Evolutionary conservation across 2,329 filamentous ascomycete genomes (phyloP).

Genomic region (Escovopsis weberi): DNA sequence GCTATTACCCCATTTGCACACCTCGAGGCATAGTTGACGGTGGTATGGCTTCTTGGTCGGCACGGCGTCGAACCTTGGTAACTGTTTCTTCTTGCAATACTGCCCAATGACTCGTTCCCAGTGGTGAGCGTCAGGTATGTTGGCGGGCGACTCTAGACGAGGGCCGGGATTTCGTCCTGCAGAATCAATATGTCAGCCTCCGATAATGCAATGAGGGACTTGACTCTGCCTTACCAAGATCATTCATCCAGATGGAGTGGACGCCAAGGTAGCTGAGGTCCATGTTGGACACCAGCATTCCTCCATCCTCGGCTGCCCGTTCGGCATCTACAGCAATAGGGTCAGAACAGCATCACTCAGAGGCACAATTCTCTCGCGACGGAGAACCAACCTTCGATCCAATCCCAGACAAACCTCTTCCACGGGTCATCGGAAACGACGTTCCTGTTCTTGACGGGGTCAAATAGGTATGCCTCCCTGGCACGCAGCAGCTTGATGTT

Average conservation of each 20-base stretch:
- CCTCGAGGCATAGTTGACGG: slow-evolving; percentile 58
- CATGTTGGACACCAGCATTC: slow-evolving; percentile 54
- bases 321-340: slow-evolving; percentile 36
- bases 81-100: slow-evolving; percentile 46
- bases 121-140: slow-evolving; percentile 31
- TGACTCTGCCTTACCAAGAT: slow-evolving; percentile 37
- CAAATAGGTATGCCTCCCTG: slow-evolving; percentile 47
- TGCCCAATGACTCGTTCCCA: slow-evolving; percentile 50
- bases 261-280: slow-evolving; percentile 68
- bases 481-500: slow-evolving; percentile 45
- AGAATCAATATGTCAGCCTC: slow-evolving; percentile 4
- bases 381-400: slow-evolving; percentile 44
- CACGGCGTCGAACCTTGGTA: slow-evolving; percentile 49
- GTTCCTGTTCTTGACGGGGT: slow-evolving; percentile 48
- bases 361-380: too few species aligned
- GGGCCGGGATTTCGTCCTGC: slow-evolving; percentile 33
- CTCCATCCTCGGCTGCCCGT: slow-evolving; percentile 46
- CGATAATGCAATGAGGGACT: neutral
- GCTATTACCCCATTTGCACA: slow-evolving; percentile 57
- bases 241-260: slow-evolving; percentile 55
- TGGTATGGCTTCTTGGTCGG: slow-evolving; percentile 53
- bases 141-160: slow-evolving; percentile 31
- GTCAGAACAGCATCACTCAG: slow-evolving; percentile 7
- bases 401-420: slow-evolving; percentile 68
- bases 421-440: slow-evolving; percentile 60